Base-by-base conservation (phyloP, 1,284 basidiomycete species). In the Trametes polyzona region DNA sequence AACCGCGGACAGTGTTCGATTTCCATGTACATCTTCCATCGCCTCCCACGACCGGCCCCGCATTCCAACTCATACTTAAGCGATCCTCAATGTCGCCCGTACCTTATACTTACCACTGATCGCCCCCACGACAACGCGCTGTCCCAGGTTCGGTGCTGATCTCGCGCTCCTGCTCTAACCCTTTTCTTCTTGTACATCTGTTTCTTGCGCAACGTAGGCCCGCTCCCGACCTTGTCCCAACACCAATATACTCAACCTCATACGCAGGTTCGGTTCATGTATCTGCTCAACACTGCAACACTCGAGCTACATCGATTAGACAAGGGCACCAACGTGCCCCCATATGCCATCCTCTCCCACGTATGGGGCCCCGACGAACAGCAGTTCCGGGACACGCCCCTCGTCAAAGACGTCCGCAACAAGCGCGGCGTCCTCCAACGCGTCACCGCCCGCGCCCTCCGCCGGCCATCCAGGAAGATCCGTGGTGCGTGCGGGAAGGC, bases 311-410 rank as follows among this genome's bases (percentile, higher is more conserved):
- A 57, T 9, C 47, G 36, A 23, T 59, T 62, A 33, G 12, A 46
- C 17, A 46, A 41, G 30, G 39, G 41, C 21, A 14, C 27, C 26
- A 49, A 55, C 19, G 44, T 57, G 23, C 55, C 61, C 7, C 47
- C 47, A 24, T 63, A 63, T n/a, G 61, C 61, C 16, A 55, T 58
- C 17, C 61, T 63, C 36, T 63, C 61, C 4, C 61, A 63, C 49
- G 55, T 57, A 16, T 63, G 61, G 58, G 32, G 42, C 27, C 36
- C 35, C 4, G 8, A 49, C 47, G 58, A 63, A 24, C 55, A 59
- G 39, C 33, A 50, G 14, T 58, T 60, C 39, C 49, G 46, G 21
- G 55, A 59, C n/a, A 52, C 52, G 10, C 57, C 42, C 4, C 32
- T 33, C 35, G 23, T 42, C 11, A 33, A 35, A 11, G 4, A 33